A percentile compares a stretch with the other conserved stretches of the same genome.
These are phyloP conservation scores for Verbena officinalis DNA, from an alignment of 257 asterid genomes.

Conservation along the genomic window DNA sequence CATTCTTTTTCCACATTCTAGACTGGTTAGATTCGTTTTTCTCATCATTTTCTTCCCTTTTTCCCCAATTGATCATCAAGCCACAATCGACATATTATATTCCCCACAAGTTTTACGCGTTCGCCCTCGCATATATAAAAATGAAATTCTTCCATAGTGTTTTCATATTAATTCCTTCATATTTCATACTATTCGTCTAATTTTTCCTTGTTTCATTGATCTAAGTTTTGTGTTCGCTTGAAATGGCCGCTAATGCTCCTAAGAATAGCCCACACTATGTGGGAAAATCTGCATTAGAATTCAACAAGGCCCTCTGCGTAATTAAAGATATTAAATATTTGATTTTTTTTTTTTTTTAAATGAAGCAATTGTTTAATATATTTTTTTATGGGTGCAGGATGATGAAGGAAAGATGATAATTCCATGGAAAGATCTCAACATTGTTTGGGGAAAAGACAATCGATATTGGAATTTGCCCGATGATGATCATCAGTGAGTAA, in stretches of 20 bases:
- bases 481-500: neutral
- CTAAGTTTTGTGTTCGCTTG: neutral
- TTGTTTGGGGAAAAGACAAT: slow-evolving; percentile 23
- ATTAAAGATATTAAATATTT: too few species aligned
- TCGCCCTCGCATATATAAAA: neutral
- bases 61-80: too few species aligned
- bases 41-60: neutral
- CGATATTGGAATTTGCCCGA: slow-evolving; percentile 22
- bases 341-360: neutral
- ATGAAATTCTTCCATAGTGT: neutral
- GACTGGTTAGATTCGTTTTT: slow-evolving; percentile 7
- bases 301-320: neutral
- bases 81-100: slow-evolving; percentile 17
- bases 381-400: neutral
- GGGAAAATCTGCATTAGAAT: neutral
- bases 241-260: neutral
- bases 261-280: slow-evolving; percentile 19
- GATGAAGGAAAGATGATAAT: neutral
- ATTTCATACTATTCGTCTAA: neutral
- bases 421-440: slow-evolving; percentile 12
- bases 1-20: slow-evolving; percentile 9
- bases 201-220: neutral
- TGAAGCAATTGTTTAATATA: neutral
- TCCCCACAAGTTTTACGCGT: slow-evolving; percentile 11
- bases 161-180: neutral